Base-by-base conservation (phyloP, 306 rosid species). In the Vigna hirtella region DNA sequence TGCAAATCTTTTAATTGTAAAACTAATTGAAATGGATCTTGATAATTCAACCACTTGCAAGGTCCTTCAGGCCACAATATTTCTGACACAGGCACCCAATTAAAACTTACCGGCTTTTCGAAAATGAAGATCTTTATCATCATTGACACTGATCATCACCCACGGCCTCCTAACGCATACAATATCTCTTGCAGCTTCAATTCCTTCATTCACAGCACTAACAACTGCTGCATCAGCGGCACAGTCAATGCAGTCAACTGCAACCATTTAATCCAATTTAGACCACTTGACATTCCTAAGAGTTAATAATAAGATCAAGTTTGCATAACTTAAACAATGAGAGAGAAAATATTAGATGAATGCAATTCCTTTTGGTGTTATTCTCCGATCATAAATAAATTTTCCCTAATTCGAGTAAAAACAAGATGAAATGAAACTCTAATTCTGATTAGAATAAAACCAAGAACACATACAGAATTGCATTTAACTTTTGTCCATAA, bases 241-340 rank as follows among this genome's bases (percentile, higher is more conserved):
- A 72, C 97, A 94, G 83, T 94, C 98, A 89, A 90, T 94, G 88
- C 98, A 92, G 80, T 94, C 97, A 83, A 94, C 98, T 94, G 91
- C 91, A 89, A 76, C 78, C 66, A 66, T 15, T 61, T 14, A 82
- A 70, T 57, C 79, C 76, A 78, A 55, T 74, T 69, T 17, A 22
- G 69, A 24, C 24, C 4, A 13, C 32, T 40, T 7, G 15, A 59
- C 68, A 24, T 36, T 36, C 76, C 65, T 74, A n/a, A 13, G 1
- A 68, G 9, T 40, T 1, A 20, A 36, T n/a, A 0, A 70, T 6
- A 48, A 70, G 51, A 45, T 56, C 34, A 72, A 72, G 66, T 72
- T 63, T 38, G 43, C 78, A 62, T 79, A 4, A 63, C 15, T 55
- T 17, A 24, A 40, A 5, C 72, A 66, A 22, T 6, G 50, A 65